These are phyloP conservation scores for Leccinum rimulosum DNA, from an alignment of 768 basidiomycete species.

Conservation along the genomic window DNA sequence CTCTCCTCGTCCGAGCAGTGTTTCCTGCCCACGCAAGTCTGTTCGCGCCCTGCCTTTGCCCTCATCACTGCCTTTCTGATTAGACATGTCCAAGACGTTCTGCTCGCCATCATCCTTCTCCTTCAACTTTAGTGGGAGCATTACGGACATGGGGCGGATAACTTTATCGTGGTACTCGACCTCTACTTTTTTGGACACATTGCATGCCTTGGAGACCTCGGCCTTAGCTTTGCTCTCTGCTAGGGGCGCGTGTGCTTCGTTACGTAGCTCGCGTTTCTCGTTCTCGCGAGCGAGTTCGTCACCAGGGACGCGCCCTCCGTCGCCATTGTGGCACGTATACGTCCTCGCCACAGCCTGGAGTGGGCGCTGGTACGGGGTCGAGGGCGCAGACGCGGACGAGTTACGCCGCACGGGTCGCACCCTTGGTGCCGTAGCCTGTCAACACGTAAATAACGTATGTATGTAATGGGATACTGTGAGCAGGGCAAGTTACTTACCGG, in stretches of 20 bases:
- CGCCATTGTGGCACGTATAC: background rate
- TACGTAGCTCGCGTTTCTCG: background rate
- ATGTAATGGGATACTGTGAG: background rate
- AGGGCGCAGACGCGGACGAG: background rate
- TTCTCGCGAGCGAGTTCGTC: background rate
- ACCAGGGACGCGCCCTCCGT: background rate
- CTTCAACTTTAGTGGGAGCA: background rate
- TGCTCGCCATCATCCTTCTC: background rate
- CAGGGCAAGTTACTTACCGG: background rate
- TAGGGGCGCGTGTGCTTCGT: background rate
- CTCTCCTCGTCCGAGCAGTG: background rate
- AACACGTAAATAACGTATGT: background rate
- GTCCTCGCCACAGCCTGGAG: background rate
- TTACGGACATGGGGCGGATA: background rate
- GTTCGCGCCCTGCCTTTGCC: no score
- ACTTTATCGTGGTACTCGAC: background rate
- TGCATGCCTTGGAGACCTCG: background rate
- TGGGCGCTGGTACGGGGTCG: no score
- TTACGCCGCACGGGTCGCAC: background rate
- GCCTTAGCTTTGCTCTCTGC: background rate
- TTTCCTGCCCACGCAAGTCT: background rate
- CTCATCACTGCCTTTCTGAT: background rate
- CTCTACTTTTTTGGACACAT: background rate
- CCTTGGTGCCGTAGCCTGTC: background rate
- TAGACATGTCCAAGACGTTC: conserved; percentile 38